Conservation (phyloP, 352 stramenopile genomes). For the Globisporangium uncinulatum region DNA sequence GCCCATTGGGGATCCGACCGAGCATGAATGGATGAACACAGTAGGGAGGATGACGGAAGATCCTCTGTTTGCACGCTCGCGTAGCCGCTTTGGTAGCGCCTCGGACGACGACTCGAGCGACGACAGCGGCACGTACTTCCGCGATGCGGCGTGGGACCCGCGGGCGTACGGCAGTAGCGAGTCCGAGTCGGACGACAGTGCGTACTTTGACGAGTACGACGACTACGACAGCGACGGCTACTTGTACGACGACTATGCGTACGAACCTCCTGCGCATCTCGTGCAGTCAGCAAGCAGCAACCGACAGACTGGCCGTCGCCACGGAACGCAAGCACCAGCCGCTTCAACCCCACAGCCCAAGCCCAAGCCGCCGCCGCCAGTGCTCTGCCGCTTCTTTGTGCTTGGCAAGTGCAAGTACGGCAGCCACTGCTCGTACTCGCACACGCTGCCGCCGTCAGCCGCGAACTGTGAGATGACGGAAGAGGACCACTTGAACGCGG, state of each 20-base stretch:
- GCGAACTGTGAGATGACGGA: slow-evolving; percentile 27
- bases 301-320: neutral
- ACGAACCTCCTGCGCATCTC: neutral
- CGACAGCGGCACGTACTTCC: neutral
- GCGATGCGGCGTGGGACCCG: neutral
- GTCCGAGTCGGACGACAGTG: slow-evolving; percentile 8
- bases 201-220: slow-evolving; percentile 6
- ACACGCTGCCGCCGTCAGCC: slow-evolving; percentile 28
- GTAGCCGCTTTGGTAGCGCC: neutral
- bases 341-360: neutral
- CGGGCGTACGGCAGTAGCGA: neutral
- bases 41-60: neutral
- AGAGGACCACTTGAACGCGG: slow-evolving; percentile 30
- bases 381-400: slow-evolving; percentile 74
- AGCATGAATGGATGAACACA: too few relatives aligned
- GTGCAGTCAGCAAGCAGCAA: neutral
- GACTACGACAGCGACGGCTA: slow-evolving; percentile 5
- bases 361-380: slow-evolving; percentile 17
- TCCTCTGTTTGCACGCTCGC: neutral
- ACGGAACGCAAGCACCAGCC: neutral
- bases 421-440: slow-evolving; percentile 71
- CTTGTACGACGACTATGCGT: slow-evolving; percentile 1
- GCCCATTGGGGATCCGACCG: too few relatives aligned
- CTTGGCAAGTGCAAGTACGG: slow-evolving; percentile 69
- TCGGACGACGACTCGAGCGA: neutral